Base-by-base conservation (phyloP, 352 stramenopile genomes). In the Stramenopiles sp. region DNA sequence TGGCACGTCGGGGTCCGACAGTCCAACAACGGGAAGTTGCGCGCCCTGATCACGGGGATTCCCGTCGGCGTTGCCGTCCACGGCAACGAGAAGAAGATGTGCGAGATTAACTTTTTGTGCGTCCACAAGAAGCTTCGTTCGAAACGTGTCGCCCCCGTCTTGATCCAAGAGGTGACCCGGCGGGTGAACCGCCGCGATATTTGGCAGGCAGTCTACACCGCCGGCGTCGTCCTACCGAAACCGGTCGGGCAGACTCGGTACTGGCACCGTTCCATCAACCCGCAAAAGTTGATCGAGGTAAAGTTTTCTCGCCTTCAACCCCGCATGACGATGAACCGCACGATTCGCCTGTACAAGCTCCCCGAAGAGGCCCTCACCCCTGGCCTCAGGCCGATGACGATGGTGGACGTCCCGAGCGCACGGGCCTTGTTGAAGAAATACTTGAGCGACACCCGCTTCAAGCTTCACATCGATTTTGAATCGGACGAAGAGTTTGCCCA, bases 91-190 rank as follows among this genome's bases (percentile, higher is more conserved):
- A 76, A 89, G 74, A 18, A 68, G 0, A 86, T 90, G 81, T 92
- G 93, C 0, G 92, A 99, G 81, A 96, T 99, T 76, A 99, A 99
- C 82, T 99, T 98, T 81, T 83, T 99, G 3, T 99, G 96, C 80
- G 92, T 99, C 3, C 93, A 98, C 86, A 98, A 98, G 84, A 97
- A 97, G 79, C 83, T 99, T 6, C 83, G 92, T 25, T 82, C 84
- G n/a, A 95, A 96, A 84, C 88, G 94, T 1, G 80, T 99, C 4
- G 94, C 95, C 4, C 95, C 95, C 0, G 94, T 99, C 43, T 83
- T 99, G 0, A 99, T 99, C 82, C 98, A 98, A 84, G 96, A 99
- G 81, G 94, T 99, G 73, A 99, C 95, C n/a, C 84, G 96, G 25
- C 82, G 93, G 32, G 93, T 99, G 4, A 99, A 99, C 81, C 78